These are phyloP conservation scores for Myriosclerotinia curreyana DNA, from an alignment of 2,329 filamentous ascomycete genomes.

Conservation along the genomic window DNA sequence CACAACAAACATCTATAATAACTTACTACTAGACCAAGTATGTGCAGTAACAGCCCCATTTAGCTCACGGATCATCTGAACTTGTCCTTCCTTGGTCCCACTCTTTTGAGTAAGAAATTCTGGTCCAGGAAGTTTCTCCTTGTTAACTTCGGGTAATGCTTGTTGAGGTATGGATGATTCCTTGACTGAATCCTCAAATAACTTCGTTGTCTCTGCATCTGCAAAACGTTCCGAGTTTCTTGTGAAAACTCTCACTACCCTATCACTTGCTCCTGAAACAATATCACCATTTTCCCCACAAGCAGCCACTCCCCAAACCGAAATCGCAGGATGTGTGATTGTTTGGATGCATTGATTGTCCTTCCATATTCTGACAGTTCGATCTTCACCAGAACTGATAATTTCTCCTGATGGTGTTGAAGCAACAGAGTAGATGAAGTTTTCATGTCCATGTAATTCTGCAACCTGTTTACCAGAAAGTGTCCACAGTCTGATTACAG, in stretches of 20 bases:
- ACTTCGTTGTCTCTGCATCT: slow-evolving; percentile 61
- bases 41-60: slow-evolving; percentile 84
- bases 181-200: slow-evolving; percentile 80
- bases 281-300: slow-evolving; percentile 84
- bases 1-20: neutral
- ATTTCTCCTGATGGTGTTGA: slow-evolving; percentile 79
- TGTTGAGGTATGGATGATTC: slow-evolving; percentile 85
- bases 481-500: slow-evolving; percentile 83
- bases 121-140: slow-evolving; percentile 84
- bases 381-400: slow-evolving; percentile 87
- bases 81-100: slow-evolving; percentile 94
- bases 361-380: slow-evolving; percentile 88
- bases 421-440: slow-evolving; percentile 86
- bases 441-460: slow-evolving; percentile 83
- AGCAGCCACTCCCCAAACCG: slow-evolving; percentile 89
- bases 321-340: slow-evolving; percentile 95
- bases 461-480: slow-evolving; percentile 72
- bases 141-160: slow-evolving; percentile 79
- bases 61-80: slow-evolving; percentile 82
- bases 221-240: slow-evolving; percentile 68
- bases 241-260: slow-evolving; percentile 79
- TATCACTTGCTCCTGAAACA: slow-evolving; percentile 88
- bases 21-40: slow-evolving; percentile 65
- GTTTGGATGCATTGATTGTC: slow-evolving; percentile 83
- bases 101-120: slow-evolving; percentile 79